phyloP scores from a whole-genome alignment of 768 basidiomycete species.

The Kwoniella pini region DNA sequence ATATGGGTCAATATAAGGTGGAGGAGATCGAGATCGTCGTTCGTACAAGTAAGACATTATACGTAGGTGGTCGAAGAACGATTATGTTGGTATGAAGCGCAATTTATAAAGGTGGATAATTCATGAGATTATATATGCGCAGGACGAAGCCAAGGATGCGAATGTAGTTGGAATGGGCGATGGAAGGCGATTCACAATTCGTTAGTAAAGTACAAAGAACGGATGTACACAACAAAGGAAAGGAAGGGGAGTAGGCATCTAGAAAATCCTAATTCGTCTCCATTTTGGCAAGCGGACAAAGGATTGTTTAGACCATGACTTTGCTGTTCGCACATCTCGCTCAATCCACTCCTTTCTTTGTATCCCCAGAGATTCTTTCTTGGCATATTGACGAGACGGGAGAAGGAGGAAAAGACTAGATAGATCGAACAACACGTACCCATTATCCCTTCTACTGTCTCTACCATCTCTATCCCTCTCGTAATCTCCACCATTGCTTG shows the following conservation, averaged over 20 bases:
- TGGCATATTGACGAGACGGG: not conserved
- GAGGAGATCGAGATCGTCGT: slow-evolving; percentile 8
- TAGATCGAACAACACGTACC: not conserved
- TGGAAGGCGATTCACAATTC: not conserved
- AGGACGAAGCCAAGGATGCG: not conserved
- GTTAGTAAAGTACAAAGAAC: slow-evolving; percentile 7
- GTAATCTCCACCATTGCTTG: slow-evolving; percentile 8
- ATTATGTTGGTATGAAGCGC: not conserved
- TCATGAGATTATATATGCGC: not conserved
- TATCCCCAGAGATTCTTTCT: not conserved
- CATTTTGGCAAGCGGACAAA: not conserved
- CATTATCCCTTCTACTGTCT: slow-evolving; percentile 6
- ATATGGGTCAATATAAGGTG: not conserved
- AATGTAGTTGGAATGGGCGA: not conserved
- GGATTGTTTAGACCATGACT: no score
- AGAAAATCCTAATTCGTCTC: not conserved
- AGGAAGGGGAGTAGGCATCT: not conserved
- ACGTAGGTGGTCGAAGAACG: no score
- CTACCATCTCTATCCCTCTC: slow-evolving; percentile 9
- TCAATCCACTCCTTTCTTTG: not conserved
- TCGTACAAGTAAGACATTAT: no score
- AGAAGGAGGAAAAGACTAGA: not conserved
- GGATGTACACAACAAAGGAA: slow-evolving; percentile 7
- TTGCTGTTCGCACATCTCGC: not conserved
- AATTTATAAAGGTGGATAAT: not conserved